Percentiles rank a stretch among this genome's conserved stretches.
Conservation (phyloP, 208 protist species). For the Angomonas desouzai region DNA sequence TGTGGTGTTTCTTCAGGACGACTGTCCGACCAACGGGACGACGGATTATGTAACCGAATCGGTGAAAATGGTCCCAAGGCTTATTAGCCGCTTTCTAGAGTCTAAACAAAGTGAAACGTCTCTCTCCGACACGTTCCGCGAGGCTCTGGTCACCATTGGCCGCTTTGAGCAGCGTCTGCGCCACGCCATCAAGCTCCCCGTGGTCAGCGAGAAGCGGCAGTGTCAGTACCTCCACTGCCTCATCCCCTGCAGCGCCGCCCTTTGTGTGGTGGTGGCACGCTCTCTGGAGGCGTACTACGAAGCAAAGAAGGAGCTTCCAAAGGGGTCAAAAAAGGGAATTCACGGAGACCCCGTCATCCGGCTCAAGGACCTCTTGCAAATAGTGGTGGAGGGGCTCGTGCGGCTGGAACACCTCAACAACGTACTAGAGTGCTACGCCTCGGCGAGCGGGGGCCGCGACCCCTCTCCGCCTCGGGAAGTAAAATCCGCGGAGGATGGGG, state of each 20-base stretch:
- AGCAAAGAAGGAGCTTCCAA: slow-evolving; percentile 17
- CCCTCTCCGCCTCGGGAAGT: background rate
- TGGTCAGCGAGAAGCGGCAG: slow-evolving; percentile 9
- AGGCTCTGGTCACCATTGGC: slow-evolving; percentile 55
- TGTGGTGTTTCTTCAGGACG: slow-evolving; percentile 40
- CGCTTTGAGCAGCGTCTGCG: slow-evolving; percentile 53
- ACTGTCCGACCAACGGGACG: slow-evolving; percentile 16
- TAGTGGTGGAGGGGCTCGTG: slow-evolving; percentile 71
- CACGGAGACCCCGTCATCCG: background rate
- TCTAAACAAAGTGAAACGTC: background rate
- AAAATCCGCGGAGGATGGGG: background rate
- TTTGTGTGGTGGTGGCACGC: slow-evolving; percentile 59
- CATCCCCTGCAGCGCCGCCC: slow-evolving; percentile 53
- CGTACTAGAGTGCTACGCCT: slow-evolving; percentile 14
- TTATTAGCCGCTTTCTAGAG: slow-evolving; percentile 34
- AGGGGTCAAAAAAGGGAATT: background rate
- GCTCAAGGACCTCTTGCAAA: slow-evolving; percentile 60
- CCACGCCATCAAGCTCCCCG: slow-evolving; percentile 19
- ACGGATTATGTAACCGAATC: slow-evolving; percentile 18
- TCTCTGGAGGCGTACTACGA: slow-evolving; percentile 38
- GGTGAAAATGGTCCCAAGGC: slow-evolving; percentile 40
- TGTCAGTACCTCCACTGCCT: slow-evolving; percentile 41
- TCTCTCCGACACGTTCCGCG: slow-evolving; percentile 31
- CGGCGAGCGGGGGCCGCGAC: background rate
- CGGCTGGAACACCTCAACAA: slow-evolving; percentile 63